Conservation (phyloP, 805 yeast species). For the Kodamaea kakaduensis region DNA sequence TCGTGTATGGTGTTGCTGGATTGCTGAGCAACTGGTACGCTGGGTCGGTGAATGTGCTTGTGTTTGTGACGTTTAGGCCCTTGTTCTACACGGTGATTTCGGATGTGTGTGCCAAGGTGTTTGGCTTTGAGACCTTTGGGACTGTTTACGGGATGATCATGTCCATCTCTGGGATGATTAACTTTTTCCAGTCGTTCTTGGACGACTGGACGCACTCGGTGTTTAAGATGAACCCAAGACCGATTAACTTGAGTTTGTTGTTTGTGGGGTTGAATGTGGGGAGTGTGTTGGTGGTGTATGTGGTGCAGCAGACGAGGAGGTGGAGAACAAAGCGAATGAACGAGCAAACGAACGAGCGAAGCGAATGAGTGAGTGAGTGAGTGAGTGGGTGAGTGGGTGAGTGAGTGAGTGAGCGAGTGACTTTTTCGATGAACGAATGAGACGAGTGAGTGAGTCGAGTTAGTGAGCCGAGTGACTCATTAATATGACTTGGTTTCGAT, state of each 20-base stretch:
- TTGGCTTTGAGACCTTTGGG: slow-evolving; percentile 60
- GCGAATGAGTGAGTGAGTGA: background rate
- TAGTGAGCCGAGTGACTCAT: too few relatives aligned
- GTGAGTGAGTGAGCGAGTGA: background rate
- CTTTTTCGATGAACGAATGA: too few relatives aligned
- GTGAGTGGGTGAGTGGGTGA: background rate
- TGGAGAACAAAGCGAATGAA: background rate
- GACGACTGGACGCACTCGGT: slow-evolving; percentile 49
- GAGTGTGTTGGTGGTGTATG: slow-evolving; percentile 37
- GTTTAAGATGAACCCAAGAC: slow-evolving; percentile 53
- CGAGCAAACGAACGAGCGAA: background rate
- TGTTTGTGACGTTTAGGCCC: slow-evolving; percentile 54
- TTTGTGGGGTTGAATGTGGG: slow-evolving; percentile 43
- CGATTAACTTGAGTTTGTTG: slow-evolving; percentile 42
- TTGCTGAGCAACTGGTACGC: slow-evolving; percentile 36
- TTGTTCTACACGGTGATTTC: slow-evolving; percentile 55
- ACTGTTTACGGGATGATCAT: slow-evolving; percentile 55
- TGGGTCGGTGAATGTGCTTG: slow-evolving; percentile 42
- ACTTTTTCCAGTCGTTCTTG: slow-evolving; percentile 44
- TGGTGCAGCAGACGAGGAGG: slow-evolving; percentile 14
- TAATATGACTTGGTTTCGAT: too few relatives aligned
- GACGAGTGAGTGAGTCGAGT: too few relatives aligned
- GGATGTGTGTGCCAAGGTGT: slow-evolving; percentile 59
- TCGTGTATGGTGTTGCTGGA: slow-evolving; percentile 48
- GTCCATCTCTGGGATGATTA: slow-evolving; percentile 49